Evolutionary conservation across 306 rosid genomes (phyloP).

Genomic region (Vicia sativa): DNA sequence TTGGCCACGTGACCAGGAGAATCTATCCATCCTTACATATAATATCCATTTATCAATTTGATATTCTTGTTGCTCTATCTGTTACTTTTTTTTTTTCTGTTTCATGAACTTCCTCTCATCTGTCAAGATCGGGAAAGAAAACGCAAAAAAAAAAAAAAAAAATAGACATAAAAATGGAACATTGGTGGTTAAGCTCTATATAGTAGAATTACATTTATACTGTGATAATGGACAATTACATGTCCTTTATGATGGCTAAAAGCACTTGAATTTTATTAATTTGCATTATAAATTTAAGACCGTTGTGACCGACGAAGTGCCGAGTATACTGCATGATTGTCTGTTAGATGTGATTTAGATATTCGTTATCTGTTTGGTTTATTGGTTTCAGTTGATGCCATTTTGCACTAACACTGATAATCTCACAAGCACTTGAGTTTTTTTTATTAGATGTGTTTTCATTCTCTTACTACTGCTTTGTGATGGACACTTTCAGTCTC

Average conservation of each 20-base stretch:
- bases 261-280: conserved; percentile 32
- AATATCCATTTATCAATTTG: conserved; percentile 5
- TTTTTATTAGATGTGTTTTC: background rate
- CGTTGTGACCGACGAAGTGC: background rate
- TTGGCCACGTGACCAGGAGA: conserved; percentile 55
- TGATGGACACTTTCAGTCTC: background rate
- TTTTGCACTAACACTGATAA: background rate
- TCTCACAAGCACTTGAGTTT: background rate
- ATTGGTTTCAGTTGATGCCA: background rate
- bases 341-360: background rate
- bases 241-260: conserved; percentile 31
- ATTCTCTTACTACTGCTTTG: background rate
- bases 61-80: conserved; percentile 20
- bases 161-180: conserved; percentile 33
- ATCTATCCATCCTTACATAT: conserved; percentile 30
- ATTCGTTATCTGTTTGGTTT: background rate
- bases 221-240: conserved; percentile 33
- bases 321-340: background rate
- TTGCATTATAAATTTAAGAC: conserved; percentile 29
- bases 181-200: conserved; percentile 36
- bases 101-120: conserved; percentile 37
- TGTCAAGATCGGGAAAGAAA: conserved; percentile 10
- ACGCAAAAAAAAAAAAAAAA: too few relatives aligned
- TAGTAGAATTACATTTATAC: conserved; percentile 30
- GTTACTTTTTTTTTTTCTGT: conserved; percentile 27